Evolutionary conservation across 225 moss, liverwort and hornwort species (phyloP).

Genomic region (Sphagnum contortum): DNA sequence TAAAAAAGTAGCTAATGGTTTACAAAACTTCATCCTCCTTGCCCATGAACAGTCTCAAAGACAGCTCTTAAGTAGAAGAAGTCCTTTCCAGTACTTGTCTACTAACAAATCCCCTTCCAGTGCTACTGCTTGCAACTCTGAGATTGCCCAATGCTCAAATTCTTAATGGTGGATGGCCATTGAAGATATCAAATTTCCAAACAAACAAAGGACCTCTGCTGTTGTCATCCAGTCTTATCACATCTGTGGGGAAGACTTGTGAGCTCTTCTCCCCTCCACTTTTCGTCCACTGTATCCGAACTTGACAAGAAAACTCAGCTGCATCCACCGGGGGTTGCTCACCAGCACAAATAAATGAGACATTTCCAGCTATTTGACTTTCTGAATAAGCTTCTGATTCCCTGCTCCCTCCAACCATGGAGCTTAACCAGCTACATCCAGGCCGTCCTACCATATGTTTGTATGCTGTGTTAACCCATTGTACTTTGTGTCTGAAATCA

Average conservation of each 20-base stretch:
- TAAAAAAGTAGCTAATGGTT: no score
- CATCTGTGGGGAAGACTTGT: conserved; percentile 35
- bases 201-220: conserved; percentile 26
- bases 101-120: no score
- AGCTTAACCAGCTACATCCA: conserved; percentile 45
- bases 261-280: conserved; percentile 35
- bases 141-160: no score
- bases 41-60: no score
- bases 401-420: conserved; percentile 16
- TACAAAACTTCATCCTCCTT: no score
- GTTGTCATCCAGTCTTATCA: conserved; percentile 37
- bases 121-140: no score
- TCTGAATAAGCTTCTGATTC: conserved; percentile 14
- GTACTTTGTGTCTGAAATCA: conserved; percentile 38
- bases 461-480: conserved; percentile 54
- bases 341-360: conserved; percentile 27
- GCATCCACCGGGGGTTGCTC: conserved; percentile 17
- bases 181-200: conserved; percentile 39
- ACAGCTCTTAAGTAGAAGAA: no score
- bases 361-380: conserved; percentile 43
- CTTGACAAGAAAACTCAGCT: conserved; percentile 30
- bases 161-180: no score
- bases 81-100: no score
- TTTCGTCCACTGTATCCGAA: conserved; percentile 38
- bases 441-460: conserved; percentile 56